Evolutionary conservation across 2,329 filamentous ascomycete genomes (phyloP).

Genomic region (Hymenoscyphus infarciens): DNA sequence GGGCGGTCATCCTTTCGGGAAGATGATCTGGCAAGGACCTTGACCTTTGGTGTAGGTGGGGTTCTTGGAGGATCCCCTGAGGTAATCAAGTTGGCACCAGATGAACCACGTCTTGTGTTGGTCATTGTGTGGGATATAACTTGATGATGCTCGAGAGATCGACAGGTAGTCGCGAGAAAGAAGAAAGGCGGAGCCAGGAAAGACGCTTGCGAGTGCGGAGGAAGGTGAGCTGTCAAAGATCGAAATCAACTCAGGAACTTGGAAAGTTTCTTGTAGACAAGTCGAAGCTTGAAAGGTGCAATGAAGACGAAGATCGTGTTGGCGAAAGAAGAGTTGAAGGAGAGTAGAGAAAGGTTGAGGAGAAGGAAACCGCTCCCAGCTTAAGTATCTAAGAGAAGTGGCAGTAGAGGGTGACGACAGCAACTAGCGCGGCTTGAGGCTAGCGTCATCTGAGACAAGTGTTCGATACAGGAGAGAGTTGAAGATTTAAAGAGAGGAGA

Average conservation of each 20-base stretch:
- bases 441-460: background rate
- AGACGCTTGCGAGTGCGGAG: no score
- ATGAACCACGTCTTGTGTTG: background rate
- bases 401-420: background rate
- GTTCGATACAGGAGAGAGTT: background rate
- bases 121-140: background rate
- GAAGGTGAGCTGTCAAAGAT: no score
- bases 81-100: background rate
- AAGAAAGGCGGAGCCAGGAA: no score
- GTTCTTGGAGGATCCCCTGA: background rate
- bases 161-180: no score
- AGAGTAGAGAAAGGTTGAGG: background rate
- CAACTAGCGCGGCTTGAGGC: background rate
- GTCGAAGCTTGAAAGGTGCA: background rate
- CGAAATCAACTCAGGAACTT: no score
- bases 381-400: background rate
- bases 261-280: no score
- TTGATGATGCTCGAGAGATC: no score
- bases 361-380: background rate
- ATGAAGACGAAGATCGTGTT: background rate
- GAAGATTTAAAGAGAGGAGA: background rate
- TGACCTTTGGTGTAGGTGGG: background rate
- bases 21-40: background rate
- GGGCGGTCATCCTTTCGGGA: background rate
- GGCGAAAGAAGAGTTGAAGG: background rate